Percentiles rank a stretch among this genome's conserved stretches.
Evolutionary conservation across 139 green algal species (phyloP).

Genomic region (Chlamydomonas sphaeroides): DNA sequence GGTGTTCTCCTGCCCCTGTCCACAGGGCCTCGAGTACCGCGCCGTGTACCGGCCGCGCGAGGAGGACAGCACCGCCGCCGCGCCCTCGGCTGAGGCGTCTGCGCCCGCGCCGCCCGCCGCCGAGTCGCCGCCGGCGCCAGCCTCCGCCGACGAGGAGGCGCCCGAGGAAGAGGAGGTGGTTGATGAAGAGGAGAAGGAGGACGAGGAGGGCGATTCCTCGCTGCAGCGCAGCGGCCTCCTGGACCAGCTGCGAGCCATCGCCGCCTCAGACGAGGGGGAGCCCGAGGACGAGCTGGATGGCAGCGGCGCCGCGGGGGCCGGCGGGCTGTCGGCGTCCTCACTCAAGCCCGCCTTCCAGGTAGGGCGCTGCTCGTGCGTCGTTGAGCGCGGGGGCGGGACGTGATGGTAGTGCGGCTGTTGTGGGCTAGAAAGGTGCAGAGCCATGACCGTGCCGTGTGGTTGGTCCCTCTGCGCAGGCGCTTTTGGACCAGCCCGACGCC

Average conservation of each 20-base stretch:
- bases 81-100: neutral
- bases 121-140: neutral
- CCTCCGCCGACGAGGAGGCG: neutral
- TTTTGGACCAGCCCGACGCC: conserved; percentile 27
- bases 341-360: conserved; percentile 25
- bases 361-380: neutral
- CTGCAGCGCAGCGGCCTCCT: neutral
- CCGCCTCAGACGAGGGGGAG: conserved; percentile 12
- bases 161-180: too few relatives aligned
- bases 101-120: neutral
- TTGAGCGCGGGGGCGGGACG: too few relatives aligned
- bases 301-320: neutral
- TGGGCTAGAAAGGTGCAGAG: too few relatives aligned
- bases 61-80: neutral
- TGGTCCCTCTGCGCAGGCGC: neutral
- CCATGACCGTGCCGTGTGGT: too few relatives aligned
- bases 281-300: neutral
- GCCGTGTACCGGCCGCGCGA: neutral
- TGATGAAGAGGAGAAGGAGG: neutral
- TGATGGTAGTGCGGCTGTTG: too few relatives aligned
- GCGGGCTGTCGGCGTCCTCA: neutral
- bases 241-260: conserved; percentile 14
- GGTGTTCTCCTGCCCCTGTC: neutral
- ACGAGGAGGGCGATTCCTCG: neutral
- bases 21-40: conserved; percentile 29